Base-by-base conservation (phyloP, 306 rosid genomes). In the Cercis canadensis region DNA sequence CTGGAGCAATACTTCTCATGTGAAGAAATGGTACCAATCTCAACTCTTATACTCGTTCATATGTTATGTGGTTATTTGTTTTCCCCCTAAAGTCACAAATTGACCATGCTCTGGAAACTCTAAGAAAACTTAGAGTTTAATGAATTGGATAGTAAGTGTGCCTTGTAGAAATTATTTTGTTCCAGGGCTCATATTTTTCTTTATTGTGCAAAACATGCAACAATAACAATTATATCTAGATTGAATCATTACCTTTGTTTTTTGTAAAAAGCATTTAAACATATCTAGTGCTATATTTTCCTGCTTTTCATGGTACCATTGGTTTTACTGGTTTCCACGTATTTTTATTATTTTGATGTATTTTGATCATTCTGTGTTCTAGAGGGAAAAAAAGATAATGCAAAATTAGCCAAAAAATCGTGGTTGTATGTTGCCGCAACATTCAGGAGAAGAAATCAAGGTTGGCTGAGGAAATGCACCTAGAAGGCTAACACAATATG, bases 21-120 rank as follows among this genome's bases (percentile, higher is more conserved):
- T 94, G 61, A 86, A 89, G 55, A 82, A 87, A 84, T 94, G 99
- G 98, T 90, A 90, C 59, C 18, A 24, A 37, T 64, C 53, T 50
- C 11, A 34, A 64, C 49, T 65, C 47, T 43, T 80, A 59, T 52
- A 67, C 31, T 77, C 58, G n/a, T 7, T 67, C 44, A 21, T 61
- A 40, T 62, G 29, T 58, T 62, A 15, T 49, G 57, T 53, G 24
- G 10, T 19, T 73, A 50, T 67, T 39, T 43, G 21, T 47, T 72
- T 10, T 59, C 29, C 29, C 29, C 29, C 44, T 58, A 44, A 24
- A 63, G 18, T 15, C 67, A 54, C 57, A 51, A 21, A 46, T 16
- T 17, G 21, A 72, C 72, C 68, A 36, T 55, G 43, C 74, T 51
- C 37, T 18, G 46, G 31, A 70, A 57, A 81, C 56, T 62, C 33